A percentile compares a stretch with the other conserved stretches of the same genome.
These are phyloP conservation scores for Boechera divaricarpa DNA, from an alignment of 345 rosid species.

Conservation along the genomic window DNA sequence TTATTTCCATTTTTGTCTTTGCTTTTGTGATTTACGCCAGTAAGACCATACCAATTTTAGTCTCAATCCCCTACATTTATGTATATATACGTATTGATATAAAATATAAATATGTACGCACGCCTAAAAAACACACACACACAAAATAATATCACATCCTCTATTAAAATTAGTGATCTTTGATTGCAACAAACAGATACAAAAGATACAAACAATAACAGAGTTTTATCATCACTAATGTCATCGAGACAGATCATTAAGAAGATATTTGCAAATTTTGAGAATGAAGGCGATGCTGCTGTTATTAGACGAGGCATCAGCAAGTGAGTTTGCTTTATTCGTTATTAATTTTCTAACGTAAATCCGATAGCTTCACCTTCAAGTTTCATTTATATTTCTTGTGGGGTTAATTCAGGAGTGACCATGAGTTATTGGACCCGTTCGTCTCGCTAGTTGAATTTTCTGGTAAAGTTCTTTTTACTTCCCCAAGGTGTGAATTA, in stretches of 20 bases:
- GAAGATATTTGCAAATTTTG: conserved; percentile 65
- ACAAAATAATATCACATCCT: background rate
- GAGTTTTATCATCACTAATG: conserved; percentile 12
- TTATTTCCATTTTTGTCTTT: background rate
- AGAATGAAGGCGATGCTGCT: conserved; percentile 77
- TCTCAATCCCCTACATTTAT: background rate
- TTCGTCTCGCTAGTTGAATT: conserved; percentile 84
- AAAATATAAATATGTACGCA: background rate
- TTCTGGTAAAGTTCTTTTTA: conserved; percentile 51
- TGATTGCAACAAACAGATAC: background rate
- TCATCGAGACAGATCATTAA: conserved; percentile 63
- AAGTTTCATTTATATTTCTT: background rate
- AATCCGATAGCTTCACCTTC: conserved; percentile 15
- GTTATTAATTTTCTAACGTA: background rate
- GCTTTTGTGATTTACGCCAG: background rate
- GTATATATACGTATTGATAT: background rate
- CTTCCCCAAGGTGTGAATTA: background rate
- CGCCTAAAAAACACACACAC: background rate
- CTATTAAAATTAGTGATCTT: background rate
- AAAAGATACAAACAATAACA: background rate
- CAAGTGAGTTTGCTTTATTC: conserved; percentile 48
- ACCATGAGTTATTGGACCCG: conserved; percentile 76
- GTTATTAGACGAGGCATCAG: conserved; percentile 80
- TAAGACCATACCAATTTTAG: background rate
- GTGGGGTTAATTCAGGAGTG: conserved; percentile 54